Base-by-base conservation (phyloP, 164 flowering plant species). In the Chloranthus sessilifolius region DNA sequence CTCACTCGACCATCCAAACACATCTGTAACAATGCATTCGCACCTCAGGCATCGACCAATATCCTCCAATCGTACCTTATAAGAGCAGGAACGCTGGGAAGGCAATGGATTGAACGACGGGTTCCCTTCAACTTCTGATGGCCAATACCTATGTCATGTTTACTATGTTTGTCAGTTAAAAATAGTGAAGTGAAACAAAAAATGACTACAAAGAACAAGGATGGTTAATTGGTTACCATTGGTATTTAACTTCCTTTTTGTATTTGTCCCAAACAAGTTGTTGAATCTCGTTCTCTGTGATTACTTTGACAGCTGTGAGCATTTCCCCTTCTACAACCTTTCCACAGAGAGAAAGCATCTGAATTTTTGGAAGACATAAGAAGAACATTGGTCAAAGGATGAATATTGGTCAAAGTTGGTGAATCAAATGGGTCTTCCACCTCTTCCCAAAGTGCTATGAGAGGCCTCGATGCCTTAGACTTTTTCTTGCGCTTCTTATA, bases 1-100 rank as follows among this genome's bases (percentile, higher is more conserved):
- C 48, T 78, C 92, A 72, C 79, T 85, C 27, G 81, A 81, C 74
- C 99, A 78, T 63, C 89, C 96, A 74, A 86, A 94, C 19, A 81
- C 83, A 79, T 94, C 99, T 24, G 71, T 77, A 43, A 94, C 95
- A 37, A 83, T 63, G 73, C 96, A 85, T 61, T 89, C 96, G 79
- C 99, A 94, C 71, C 70, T 82, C 24, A 89, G 57, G 58, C 72
- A 72, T 28, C 74, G 70, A 40, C 95, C 97, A 57, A 94, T 79
- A 61, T 94, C 97, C 63, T 94, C 99, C 20, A 83, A 56, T 22
- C 85, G 78, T 60, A 83, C 60, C 72, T 69, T 89, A 55, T 85
- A 94, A 6, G 95, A 83, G 72, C 86, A 78, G 14, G 95, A 84
- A 43, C 50, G 43, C 43, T 85, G 81, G 46, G 83, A 62, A 50